A percentile compares a stretch with the other conserved stretches of the same genome.
These are phyloP conservation scores for Ophiosphaerella narmari DNA, from an alignment of 2,329 filamentous ascomycete species.

Conservation along the genomic window DNA sequence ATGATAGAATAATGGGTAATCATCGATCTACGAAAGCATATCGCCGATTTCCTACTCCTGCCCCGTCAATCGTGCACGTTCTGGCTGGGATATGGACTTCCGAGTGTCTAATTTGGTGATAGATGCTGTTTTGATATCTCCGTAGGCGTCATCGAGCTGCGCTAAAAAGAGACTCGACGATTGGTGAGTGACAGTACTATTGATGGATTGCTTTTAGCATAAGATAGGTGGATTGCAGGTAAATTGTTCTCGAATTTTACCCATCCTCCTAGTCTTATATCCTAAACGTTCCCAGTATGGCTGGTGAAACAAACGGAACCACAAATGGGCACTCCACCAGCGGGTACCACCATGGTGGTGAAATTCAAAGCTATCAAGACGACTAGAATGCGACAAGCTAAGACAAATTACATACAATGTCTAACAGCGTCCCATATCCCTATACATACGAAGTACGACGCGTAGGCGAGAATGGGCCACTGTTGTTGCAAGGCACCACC, in stretches of 20 bases:
- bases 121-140: conserved; percentile 7
- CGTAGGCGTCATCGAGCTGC: conserved; percentile 25
- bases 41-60: conserved; percentile 7
- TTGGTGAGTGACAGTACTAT: neutral
- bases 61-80: conserved; percentile 2
- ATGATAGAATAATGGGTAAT: conserved; percentile 3
- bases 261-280: conserved; percentile 5
- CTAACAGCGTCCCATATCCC: conserved; percentile 61
- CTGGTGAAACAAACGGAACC: neutral
- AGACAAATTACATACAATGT: conserved; percentile 59
- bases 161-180: conserved; percentile 2
- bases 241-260: neutral
- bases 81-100: conserved; percentile 12
- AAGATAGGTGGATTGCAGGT: neutral
- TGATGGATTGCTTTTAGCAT: too few relatives aligned
- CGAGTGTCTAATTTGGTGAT: neutral
- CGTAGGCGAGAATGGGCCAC: conserved; percentile 61
- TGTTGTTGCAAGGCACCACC: conserved; percentile 59
- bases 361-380: conserved; percentile 50
- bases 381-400: conserved; percentile 51
- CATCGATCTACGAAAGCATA: conserved; percentile 16
- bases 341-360: conserved; percentile 28
- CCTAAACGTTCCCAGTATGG: neutral
- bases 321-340: neutral
- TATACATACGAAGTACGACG: conserved; percentile 64